Evolutionary conservation across 108 stramenopile species (phyloP), one percentile per base, ranked within the genome.

Genomic region (Pseudonitzschia multiseries): DNA sequence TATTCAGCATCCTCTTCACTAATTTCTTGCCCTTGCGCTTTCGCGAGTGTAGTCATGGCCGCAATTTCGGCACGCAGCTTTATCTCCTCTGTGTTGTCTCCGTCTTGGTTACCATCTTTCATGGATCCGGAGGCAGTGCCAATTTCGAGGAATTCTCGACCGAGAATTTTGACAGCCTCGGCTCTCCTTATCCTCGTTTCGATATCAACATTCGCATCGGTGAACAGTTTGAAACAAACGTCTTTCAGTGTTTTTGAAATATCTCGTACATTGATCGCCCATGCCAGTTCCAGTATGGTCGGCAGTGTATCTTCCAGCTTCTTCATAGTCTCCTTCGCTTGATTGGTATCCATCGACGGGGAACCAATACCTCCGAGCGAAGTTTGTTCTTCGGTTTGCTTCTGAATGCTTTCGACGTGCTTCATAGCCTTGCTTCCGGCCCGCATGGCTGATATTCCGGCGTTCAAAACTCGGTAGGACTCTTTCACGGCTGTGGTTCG

Each of bases 11-110:
- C 91, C 70, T 86, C 74, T 46, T 86, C 83, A 29, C 78, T 75
- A 17, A 96, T 87, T 73, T 96, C 94, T 72, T 96, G 94, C 27
- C 94, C 94, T 69, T 96, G 94, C 18, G 92, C 92, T 75, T 93
- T 96, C 2, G 94, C 92, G 79, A 96, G 82, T 4, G 92, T 93
- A 18, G 90, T 89, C 91, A 92, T 92, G 21, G 92, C 87, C 20
- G 94, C 94, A 48, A 93, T 92, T 68, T 91, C 90, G 6, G 89
- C 92, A 12, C 94, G 83, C 3, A 90, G 78, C 60, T 89, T 89
- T 50, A 96, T 92, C 44, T 90, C 87, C n/a, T 74, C 51, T 42
- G 71, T 68, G 10, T 57, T 72, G 14, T 63, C 69, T 24, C 66
- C 52, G 8, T 33, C 60, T 18, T 67, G 28, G 27, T 32, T 68